Base-by-base conservation (phyloP, 176 grass and related monocot species). In the Melocanna baccifera region DNA sequence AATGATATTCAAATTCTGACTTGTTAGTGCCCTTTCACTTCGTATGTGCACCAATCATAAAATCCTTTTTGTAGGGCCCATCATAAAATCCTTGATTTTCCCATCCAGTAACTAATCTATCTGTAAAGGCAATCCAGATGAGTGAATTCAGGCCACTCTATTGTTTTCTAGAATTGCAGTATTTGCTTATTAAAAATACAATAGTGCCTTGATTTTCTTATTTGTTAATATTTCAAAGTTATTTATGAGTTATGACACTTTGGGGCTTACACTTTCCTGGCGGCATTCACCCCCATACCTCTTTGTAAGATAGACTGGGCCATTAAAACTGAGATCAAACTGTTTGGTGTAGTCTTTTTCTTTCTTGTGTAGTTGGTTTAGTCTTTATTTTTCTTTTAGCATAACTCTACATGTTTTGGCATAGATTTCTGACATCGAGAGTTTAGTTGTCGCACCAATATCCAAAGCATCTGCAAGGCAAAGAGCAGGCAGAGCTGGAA, bases 381-480 rank as follows among this genome's bases (percentile, higher is more conserved):
- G 12, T 57, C 10, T 42, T 42, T 29, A n/a, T 58, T 10, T 76
- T 46, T 64, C 18, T 40, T 89, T 32, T 47, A 32, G 25, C 8
- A 79, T 85, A 62, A 78, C 19, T 28, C 61, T 71, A 20, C 5
- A 15, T 65, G 25, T 69, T 56, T 79, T 58, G 53, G 42, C 59
- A 59, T 83, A 98, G 93, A 90, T 98, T 62, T 88, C 91, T 85
- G 93, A 95, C 77, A 94, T 98, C 1, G 96, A 98, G 80, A 98
- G 88, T 92, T 91, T 98, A 76, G 91, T 98, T 57, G 92, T 89
- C 1, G 87, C 91, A 80, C 93, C 96, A 71, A 95, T 98, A 90
- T 95, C 96, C 9, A 98, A 98, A 83, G 96, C 96, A 76, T 98
- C 96, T 73, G 93, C 96, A 85, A 93, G 91, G 48, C 96, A 98